Evolutionary conservation across 2,329 filamentous ascomycete genomes (phyloP).

Genomic region (Paecilomyces sp.): DNA sequence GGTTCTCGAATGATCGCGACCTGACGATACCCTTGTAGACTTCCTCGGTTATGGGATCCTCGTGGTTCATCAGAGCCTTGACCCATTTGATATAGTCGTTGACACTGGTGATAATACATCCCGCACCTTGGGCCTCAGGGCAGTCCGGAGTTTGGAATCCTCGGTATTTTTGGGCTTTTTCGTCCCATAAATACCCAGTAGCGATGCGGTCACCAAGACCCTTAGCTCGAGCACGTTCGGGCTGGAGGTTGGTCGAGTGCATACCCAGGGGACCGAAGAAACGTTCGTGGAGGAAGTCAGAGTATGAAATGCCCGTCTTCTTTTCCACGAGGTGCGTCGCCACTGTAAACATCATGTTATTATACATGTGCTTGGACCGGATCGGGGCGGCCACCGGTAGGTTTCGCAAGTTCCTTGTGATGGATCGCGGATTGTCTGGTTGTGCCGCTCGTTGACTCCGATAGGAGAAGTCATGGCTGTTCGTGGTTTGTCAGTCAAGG

Average conservation of each 20-base stretch:
- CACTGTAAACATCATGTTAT: constrained; percentile 45
- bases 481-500: background rate
- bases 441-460: constrained; percentile 22
- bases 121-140: constrained; percentile 34
- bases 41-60: constrained; percentile 15
- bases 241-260: constrained; percentile 9
- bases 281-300: constrained; percentile 20
- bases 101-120: constrained; percentile 31
- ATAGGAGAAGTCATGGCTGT: constrained; percentile 26
- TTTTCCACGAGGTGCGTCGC: constrained; percentile 42
- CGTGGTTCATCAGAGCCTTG: constrained; percentile 19
- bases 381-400: constrained; percentile 40
- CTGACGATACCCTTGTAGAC: constrained; percentile 16
- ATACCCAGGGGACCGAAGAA: background rate
- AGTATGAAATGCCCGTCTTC: constrained; percentile 31
- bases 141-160: constrained; percentile 18
- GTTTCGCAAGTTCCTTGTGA: constrained; percentile 40
- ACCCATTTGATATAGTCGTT: constrained; percentile 24
- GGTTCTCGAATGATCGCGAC: constrained; percentile 13
- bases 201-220: constrained; percentile 28
- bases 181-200: constrained; percentile 36
- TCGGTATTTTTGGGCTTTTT: constrained; percentile 15
- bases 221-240: constrained; percentile 23
- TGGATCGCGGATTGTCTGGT: constrained; percentile 24
- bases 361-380: constrained; percentile 42